Evolutionary conservation across 106 monocot genomes (phyloP), one percentile per base, ranked within the genome.

Genomic region (Acanthochlamys bracteata): DNA sequence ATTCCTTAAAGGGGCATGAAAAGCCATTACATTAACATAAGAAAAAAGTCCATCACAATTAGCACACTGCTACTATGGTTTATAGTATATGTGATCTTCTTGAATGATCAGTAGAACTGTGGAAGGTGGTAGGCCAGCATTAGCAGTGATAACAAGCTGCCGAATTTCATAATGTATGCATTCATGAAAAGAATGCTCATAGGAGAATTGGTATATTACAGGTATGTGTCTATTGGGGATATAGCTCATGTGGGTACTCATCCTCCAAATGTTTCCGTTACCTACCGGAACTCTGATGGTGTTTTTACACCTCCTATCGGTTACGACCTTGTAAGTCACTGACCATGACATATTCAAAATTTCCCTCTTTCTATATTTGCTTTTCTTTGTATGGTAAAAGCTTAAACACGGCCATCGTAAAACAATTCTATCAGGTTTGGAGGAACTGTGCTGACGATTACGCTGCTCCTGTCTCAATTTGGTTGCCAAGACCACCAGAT

Each of bases 391-490:
- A 14, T 12, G 17, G 3, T 49, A 17, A 43, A 13, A 49, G 12
- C 17, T 49, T 49, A 49, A 49, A 14, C 15, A 3, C 10, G 9
- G 49, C 10, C 10, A 33, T 3, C 33, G 4, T 33, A 33, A 33
- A 33, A 1, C 4, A 33, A 33, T 33, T 3, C 33, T 33, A 33
- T 12, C 61, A 98, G 96, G 91, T 98, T 4, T 98, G 96, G 96
- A 91, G 96, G 70, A 91, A 88, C 60, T 92, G 91, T 47, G 61
- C 57, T n/a, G 88, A 87, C 41, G 96, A 98, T 55, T 92, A 88
- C 75, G 55, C 13, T 20, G 40, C 71, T 42, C 85, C 96, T 33
- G 46, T 98, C 21, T 76, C 96, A 12, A 77, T 98, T 63, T 98
- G 96, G 96, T 72, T 82, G 65, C 96, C 96, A 12, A 66, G 91